These are phyloP conservation scores for Mariannaea elegans DNA, from an alignment of 2,329 filamentous ascomycete species.

Conservation along the genomic window DNA sequence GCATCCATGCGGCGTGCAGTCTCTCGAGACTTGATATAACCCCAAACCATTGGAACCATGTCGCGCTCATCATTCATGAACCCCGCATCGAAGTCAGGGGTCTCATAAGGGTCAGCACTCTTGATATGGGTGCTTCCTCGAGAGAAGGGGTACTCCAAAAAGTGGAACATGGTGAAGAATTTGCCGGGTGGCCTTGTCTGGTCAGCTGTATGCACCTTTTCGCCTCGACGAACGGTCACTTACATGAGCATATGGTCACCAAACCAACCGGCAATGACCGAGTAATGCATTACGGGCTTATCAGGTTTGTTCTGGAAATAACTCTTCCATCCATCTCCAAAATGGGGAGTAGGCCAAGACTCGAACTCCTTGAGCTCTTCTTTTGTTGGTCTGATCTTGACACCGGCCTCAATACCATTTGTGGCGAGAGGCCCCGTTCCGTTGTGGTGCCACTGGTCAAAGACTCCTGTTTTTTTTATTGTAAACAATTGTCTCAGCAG, in stretches of 20 bases:
- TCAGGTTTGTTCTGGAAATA: slow-evolving; percentile 88
- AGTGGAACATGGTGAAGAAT: slow-evolving; percentile 87
- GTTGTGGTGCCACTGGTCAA: slow-evolving; percentile 80
- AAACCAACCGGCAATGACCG: slow-evolving; percentile 74
- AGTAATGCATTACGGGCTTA: slow-evolving; percentile 89
- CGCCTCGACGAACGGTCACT: slow-evolving; percentile 17
- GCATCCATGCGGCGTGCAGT: slow-evolving; percentile 81
- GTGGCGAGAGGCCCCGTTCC: slow-evolving; percentile 81
- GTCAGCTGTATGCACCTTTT: slow-evolving; percentile 11
- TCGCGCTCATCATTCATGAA: slow-evolving; percentile 89
- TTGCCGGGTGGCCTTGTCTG: slow-evolving; percentile 74
- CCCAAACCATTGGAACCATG: slow-evolving; percentile 87
- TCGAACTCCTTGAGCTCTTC: slow-evolving; percentile 75
- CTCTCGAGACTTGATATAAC: slow-evolving; percentile 84
- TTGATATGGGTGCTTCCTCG: slow-evolving; percentile 76
- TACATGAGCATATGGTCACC: slow-evolving; percentile 69
- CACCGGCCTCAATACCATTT: slow-evolving; percentile 82
- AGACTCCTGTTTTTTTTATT: slow-evolving; percentile 60
- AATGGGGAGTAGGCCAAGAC: slow-evolving; percentile 77
- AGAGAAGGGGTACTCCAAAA: slow-evolving; percentile 81
- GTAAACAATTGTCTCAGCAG: neutral
- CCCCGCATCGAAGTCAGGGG: slow-evolving; percentile 80
- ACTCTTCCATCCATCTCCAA: slow-evolving; percentile 78
- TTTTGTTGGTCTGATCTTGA: slow-evolving; percentile 77
- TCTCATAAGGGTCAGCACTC: slow-evolving; percentile 76